These are phyloP conservation scores for Cladosporium velox DNA, from an alignment of 2,329 filamentous ascomycete genomes.

Conservation along the genomic window DNA sequence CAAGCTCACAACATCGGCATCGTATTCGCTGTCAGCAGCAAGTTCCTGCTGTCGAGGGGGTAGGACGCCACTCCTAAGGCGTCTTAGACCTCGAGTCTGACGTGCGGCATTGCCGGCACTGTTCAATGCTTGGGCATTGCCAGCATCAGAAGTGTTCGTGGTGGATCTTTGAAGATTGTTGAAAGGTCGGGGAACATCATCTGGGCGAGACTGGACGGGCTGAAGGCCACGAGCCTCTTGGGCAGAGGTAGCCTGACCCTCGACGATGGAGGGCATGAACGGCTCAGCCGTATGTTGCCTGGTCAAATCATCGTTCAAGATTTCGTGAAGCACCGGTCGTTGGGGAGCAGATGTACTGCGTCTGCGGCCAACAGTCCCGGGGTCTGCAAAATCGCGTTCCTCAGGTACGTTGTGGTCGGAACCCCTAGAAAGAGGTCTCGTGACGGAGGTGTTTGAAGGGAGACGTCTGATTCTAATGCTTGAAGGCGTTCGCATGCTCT, in stretches of 20 bases:
- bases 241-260: conserved; percentile 28
- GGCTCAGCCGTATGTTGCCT: conserved; percentile 31
- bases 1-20: conserved; percentile 64
- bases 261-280: conserved; percentile 34
- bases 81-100: conserved; percentile 29
- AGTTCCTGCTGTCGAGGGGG: conserved; percentile 17
- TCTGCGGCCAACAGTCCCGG: conserved; percentile 28
- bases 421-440: conserved; percentile 19
- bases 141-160: conserved; percentile 12
- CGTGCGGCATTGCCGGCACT: conserved; percentile 34
- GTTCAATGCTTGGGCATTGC: conserved; percentile 29
- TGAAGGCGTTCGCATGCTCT: conserved; percentile 35
- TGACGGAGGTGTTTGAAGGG: conserved; percentile 26
- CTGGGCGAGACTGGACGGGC: conserved; percentile 12
- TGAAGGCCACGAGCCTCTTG: conserved; percentile 19
- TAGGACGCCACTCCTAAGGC: conserved; percentile 22
- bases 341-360: conserved; percentile 38
- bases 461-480: conserved; percentile 37
- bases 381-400: conserved; percentile 23
- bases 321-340: conserved; percentile 26
- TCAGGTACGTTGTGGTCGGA: conserved; percentile 10
- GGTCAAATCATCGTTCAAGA: conserved; percentile 27
- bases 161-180: conserved; percentile 7
- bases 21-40: conserved; percentile 52
- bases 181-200: not conserved